Base-by-base conservation (phyloP, 768 basidiomycete genomes). In the Mrakia gelida region DNA sequence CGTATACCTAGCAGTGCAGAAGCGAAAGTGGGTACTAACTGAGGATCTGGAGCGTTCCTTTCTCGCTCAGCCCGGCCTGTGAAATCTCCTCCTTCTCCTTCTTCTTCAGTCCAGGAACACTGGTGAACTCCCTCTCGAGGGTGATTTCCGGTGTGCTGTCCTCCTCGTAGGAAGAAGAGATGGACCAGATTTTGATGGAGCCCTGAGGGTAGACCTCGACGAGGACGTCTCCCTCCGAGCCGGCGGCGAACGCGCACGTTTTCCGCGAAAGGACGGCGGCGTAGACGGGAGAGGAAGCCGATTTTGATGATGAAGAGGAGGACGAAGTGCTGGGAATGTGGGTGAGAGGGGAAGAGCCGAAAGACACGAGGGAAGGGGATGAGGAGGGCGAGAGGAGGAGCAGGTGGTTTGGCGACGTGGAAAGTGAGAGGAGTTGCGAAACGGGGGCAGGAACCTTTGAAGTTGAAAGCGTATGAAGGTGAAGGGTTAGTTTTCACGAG, bases 161-260 rank as follows among this genome's bases (percentile, higher is more conserved):
- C 32, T 32, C 30, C 54, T 71, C 67, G 23, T 76, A 61, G 26
- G 67, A 68, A 26, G 67, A 65, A 10, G 73, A 41, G 49, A 77
- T 38, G 65, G 52, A 11, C 72, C 65, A 78, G 26, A 70, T 34
- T 16, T 72, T 45, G 34, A 78, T 38, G 21, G 41, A 13, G 5
- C 77, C 77, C 21, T 21, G 28, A 8, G 63, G 59, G 54, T 34
- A 75, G 52, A 78, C 65, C 52, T 78, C 77, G 73, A 78, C 71
- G 52, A 78, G 73, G 13, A 78, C 77, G 45, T 73, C 72, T n/a
- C 72, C 72, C 2, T 38, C 56, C 54, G 72, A 73, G 11, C 54
- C 56, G 10, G 72, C 49, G 23, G 34, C 34, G 34, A 73, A 73
- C 15, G 54, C 30, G 56, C 56, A 38, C 5, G 26, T 21, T n/a